Base-by-base conservation (phyloP, 306 rosid genomes). In the Gastrolobium villosum region DNA sequence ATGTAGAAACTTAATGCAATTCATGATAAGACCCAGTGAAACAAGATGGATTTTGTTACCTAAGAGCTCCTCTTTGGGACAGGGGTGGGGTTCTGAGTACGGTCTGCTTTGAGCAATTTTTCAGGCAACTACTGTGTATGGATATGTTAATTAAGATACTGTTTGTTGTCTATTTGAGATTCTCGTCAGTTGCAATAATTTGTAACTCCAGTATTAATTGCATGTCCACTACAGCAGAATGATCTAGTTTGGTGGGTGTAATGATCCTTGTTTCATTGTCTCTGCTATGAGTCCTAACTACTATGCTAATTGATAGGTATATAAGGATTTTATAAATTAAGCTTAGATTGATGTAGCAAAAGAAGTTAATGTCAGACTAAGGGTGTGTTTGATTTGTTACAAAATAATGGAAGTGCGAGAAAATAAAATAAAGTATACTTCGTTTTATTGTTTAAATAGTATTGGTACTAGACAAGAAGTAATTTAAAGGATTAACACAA, bases 1-100 rank as follows among this genome's bases (percentile, higher is more conserved):
- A 79, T 50, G 9, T 59, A 45, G 78, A 72, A 82, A 36, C 63
- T 55, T 70, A 31, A 77, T 28, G 40, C 70, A 65, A 14, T 53
- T 79, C 59, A 9, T 69, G 81, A 49, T 56, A 31, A 50, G 60
- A 43, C 37, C 70, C 28, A 6, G 53, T 45, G 39, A 45, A 44
- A 34, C 28, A 10, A 44, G 69, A 14, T 62, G 61, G 50, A 55
- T 53, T 72, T 20, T 72, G 61, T 70, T 60, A 60, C 45, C 71
- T 52, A n/a, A 63, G 72, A 35, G 50, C 35, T n/a, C 30, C 26
- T 28, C 44, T 39, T 20, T 20, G 6, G 37, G 2, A 44, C 4
- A 40, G n/a, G 37, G 39, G 57, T 44, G 20, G 39, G 52, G 50
- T 77, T 31, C 30, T 10, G 11, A 30, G 59, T 52, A 66, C 30